Evolutionary conservation across 306 rosid species (phyloP).

Genomic region (Begonia loranthoides): DNA sequence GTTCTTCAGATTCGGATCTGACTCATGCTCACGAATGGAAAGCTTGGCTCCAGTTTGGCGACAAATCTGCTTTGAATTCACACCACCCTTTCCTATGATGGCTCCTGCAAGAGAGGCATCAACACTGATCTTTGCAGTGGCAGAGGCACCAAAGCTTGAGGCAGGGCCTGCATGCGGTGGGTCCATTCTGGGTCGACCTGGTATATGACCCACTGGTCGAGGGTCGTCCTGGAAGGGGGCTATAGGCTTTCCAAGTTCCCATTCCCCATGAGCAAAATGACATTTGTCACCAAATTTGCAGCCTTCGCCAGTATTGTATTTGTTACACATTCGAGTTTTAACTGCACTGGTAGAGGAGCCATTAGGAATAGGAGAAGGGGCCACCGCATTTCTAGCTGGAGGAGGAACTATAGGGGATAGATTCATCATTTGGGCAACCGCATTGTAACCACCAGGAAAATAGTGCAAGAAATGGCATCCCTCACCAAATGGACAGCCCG

Average conservation of each 20-base stretch:
- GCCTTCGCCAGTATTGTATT: constrained; percentile 67
- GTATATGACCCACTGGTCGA: constrained; percentile 34
- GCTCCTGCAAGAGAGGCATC: constrained; percentile 96
- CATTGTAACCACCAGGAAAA: constrained; percentile 89
- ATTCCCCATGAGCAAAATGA: constrained; percentile 89
- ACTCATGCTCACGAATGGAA: constrained; percentile 77
- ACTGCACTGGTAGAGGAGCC: constrained; percentile 45
- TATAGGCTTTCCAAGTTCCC: constrained; percentile 70
- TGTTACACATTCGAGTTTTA: constrained; percentile 75
- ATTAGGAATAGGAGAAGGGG: constrained; percentile 35
- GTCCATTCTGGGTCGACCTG: constrained; percentile 49
- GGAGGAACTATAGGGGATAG: constrained; percentile 48
- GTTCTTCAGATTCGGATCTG: constrained; percentile 62
- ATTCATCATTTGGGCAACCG: constrained; percentile 91
- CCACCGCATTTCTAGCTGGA: constrained; percentile 36
- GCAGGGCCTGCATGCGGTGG: constrained; percentile 49
- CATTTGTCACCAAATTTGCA: constrained; percentile 97
- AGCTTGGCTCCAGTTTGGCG: constrained; percentile 97
- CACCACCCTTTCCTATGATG: constrained; percentile 93
- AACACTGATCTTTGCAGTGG: constrained; percentile 91
- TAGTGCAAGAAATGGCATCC: constrained; percentile 87
- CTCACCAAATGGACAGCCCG: constrained; percentile 98
- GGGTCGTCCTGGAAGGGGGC: constrained; percentile 56
- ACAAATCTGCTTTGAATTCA: constrained; percentile 88
- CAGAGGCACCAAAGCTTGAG: constrained; percentile 71